Evolutionary conservation across 2,329 filamentous ascomycete genomes (phyloP).

Genomic region (Ceratocystis ficicola): DNA sequence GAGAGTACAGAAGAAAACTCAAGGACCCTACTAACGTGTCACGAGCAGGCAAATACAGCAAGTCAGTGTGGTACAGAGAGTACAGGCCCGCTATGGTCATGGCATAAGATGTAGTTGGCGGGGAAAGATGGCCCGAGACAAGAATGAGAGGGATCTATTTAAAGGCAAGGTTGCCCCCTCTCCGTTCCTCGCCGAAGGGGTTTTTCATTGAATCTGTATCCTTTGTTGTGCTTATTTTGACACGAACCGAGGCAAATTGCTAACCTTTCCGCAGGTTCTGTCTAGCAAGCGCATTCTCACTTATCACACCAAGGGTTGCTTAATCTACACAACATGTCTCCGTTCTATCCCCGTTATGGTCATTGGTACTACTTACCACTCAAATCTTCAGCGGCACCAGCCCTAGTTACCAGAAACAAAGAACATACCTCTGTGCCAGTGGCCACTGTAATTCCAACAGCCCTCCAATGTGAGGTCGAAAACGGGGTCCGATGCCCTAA

Average conservation of each 20-base stretch:
- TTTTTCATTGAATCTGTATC: background rate
- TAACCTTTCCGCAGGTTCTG: background rate
- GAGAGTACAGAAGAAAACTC: background rate
- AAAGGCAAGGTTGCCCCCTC: background rate
- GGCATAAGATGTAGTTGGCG: background rate
- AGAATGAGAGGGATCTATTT: background rate
- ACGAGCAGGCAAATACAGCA: background rate
- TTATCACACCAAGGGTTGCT: background rate
- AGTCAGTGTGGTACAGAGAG: background rate
- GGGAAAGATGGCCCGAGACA: background rate
- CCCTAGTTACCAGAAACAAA: background rate
- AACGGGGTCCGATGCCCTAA: conserved; percentile 16
- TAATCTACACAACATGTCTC: background rate
- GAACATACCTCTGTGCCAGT: background rate
- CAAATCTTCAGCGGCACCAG: background rate
- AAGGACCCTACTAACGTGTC: background rate
- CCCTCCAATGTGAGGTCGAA: conserved; percentile 11
- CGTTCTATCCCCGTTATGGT: background rate
- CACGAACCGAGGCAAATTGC: background rate
- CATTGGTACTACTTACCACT: background rate
- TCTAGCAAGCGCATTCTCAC: too few species aligned
- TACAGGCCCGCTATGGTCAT: background rate
- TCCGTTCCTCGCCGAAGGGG: background rate
- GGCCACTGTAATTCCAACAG: background rate
- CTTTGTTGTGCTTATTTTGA: background rate